Evolutionary conservation across 2,329 filamentous ascomycete genomes (phyloP).

Genomic region (Dothideomycetes sp.): DNA sequence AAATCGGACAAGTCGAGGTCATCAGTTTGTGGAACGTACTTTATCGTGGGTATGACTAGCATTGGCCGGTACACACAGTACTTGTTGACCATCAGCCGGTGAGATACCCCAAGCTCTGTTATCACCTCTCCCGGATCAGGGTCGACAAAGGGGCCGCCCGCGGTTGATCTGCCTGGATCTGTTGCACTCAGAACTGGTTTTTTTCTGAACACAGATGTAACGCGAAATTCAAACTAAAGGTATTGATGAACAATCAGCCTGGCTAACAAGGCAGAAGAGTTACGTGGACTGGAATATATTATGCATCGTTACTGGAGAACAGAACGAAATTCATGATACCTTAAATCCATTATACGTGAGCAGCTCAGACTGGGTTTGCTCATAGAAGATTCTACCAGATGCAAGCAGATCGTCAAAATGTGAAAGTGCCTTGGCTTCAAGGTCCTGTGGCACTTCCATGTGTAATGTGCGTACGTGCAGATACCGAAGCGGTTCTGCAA

Average conservation of each 20-base stretch:
- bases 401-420: constrained; percentile 11
- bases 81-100: constrained; percentile 32
- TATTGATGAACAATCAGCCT: constrained; percentile 12
- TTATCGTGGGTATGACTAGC: constrained; percentile 32
- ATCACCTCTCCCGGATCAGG: constrained; percentile 20
- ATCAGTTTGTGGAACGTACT: constrained; percentile 31
- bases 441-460: constrained; percentile 1
- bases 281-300: no score
- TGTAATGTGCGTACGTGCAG: no score
- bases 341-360: constrained; percentile 12
- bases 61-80: constrained; percentile 29
- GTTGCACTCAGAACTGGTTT: constrained; percentile 12
- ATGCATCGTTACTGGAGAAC: no score
- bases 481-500: no score
- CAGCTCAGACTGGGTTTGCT: constrained; percentile 4
- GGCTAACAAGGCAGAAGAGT: background rate
- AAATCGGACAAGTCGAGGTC: constrained; percentile 31
- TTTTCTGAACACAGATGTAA: no score
- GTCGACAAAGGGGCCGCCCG: constrained; percentile 13
- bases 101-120: constrained; percentile 20
- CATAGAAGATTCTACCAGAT: constrained; percentile 12
- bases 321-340: no score
- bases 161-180: constrained; percentile 7
- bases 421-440: constrained; percentile 5
- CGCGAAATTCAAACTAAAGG: no score